Evolutionary conservation across 345 rosid species (phyloP).

Genomic region (Raphanus sativus): DNA sequence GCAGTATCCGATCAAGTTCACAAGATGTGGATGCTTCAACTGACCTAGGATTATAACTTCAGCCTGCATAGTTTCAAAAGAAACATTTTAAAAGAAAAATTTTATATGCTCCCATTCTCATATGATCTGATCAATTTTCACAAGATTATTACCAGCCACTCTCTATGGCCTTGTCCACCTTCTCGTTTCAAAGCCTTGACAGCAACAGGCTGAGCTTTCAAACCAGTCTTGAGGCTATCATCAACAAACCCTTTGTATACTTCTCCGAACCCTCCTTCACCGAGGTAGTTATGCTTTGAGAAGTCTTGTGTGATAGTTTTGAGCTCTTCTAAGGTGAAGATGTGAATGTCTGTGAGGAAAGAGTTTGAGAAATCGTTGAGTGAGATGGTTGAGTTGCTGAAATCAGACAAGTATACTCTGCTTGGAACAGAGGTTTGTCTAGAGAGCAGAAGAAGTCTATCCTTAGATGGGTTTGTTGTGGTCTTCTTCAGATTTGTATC

Average conservation of each 20-base stretch:
- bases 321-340: slow-evolving; percentile 57
- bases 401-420: slow-evolving; percentile 35
- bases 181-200: slow-evolving; percentile 70
- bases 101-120: slow-evolving; percentile 4
- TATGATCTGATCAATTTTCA: background rate
- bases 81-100: background rate
- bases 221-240: slow-evolving; percentile 55
- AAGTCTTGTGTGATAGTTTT: slow-evolving; percentile 53
- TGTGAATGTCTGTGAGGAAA: slow-evolving; percentile 52
- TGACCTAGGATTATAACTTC: slow-evolving; percentile 90
- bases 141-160: slow-evolving; percentile 71
- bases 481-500: slow-evolving; percentile 30
- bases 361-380: slow-evolving; percentile 48
- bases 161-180: slow-evolving; percentile 79
- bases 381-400: slow-evolving; percentile 44
- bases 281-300: slow-evolving; percentile 56
- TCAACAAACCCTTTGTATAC: slow-evolving; percentile 74
- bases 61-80: slow-evolving; percentile 45
- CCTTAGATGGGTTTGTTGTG: slow-evolving; percentile 28
- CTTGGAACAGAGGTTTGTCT: slow-evolving; percentile 36
- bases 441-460: slow-evolving; percentile 29
- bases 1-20: slow-evolving; percentile 81
- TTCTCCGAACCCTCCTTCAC: slow-evolving; percentile 85
- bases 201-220: slow-evolving; percentile 76
- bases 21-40: slow-evolving; percentile 67